Evolutionary conservation across 228 moss, liverwort and hornwort genomes (phyloP).

Genomic region (Sphagnum magellanicum): DNA sequence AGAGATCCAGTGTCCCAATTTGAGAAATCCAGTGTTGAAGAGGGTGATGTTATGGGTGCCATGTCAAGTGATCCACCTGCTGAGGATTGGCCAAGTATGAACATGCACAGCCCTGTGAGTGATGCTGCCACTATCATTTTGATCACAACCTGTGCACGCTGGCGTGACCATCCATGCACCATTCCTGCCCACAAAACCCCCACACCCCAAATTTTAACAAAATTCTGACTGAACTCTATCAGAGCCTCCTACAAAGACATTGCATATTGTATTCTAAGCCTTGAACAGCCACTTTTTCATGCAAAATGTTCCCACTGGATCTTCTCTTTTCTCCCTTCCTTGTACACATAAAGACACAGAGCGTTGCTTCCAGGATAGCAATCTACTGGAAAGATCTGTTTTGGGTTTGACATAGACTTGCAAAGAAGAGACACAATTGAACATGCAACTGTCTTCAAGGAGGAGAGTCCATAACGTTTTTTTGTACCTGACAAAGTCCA

Average conservation of each 20-base stretch:
- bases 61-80: constrained; percentile 60
- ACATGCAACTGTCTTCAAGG: not conserved
- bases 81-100: constrained; percentile 78
- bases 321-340: no score
- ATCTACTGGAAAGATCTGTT: no score
- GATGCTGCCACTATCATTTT: constrained; percentile 67
- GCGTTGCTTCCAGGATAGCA: no score
- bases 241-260: no score
- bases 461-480: not conserved
- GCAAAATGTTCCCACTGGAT: no score
- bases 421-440: not conserved
- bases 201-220: not conserved
- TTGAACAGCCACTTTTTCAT: no score
- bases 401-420: no score
- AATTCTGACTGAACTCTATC: no score
- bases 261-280: no score
- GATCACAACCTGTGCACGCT: constrained; percentile 68
- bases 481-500: constrained; percentile 44
- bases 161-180: constrained; percentile 72
- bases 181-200: constrained; percentile 31
- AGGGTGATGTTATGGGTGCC: constrained; percentile 18
- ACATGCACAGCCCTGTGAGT: constrained; percentile 83
- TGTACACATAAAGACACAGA: no score
- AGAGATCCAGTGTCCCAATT: not conserved
- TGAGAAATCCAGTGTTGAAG: not conserved